A percentile compares a stretch with the other conserved stretches of the same genome.
Conservation (phyloP, 306 rosid species). For the Malus domestica region DNA sequence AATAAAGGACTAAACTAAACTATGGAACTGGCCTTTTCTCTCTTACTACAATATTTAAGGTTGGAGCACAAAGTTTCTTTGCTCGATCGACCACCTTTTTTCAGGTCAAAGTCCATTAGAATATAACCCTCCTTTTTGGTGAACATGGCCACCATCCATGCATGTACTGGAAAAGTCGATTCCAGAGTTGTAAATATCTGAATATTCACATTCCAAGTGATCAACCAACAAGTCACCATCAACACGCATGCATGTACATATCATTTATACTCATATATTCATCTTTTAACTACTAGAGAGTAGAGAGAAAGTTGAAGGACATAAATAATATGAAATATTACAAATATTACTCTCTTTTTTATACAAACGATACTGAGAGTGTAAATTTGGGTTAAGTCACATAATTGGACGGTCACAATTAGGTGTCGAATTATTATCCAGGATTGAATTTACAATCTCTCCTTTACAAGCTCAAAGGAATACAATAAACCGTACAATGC, state of each 20-base stretch:
- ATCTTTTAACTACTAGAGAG: not conserved
- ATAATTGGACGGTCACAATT: not conserved
- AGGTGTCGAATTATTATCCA: too few relatives aligned
- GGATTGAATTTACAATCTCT: too few relatives aligned
- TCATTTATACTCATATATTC: too few relatives aligned
- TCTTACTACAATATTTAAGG: not conserved
- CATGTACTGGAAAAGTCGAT: not conserved
- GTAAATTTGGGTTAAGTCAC: too few relatives aligned
- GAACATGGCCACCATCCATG: constrained; percentile 4
- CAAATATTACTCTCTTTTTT: too few relatives aligned
- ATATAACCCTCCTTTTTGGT: not conserved
- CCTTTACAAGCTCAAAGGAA: too few relatives aligned
- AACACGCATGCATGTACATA: not conserved
- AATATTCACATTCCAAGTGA: not conserved
- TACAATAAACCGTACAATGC: too few relatives aligned
- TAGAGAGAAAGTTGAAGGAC: too few relatives aligned
- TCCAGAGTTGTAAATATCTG: not conserved
- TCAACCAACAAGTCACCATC: not conserved
- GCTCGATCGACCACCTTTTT: not conserved
- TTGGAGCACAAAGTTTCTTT: constrained; percentile 4
- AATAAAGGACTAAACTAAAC: not conserved
- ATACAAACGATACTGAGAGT: too few relatives aligned
- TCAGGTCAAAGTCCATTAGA: constrained; percentile 1
- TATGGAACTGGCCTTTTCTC: not conserved
- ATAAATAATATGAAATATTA: too few relatives aligned